Evolutionary conservation across 2,329 filamentous ascomycete genomes (phyloP), one percentile per base, ranked within the genome.

Genomic region (Trichophyton equinum): DNA sequence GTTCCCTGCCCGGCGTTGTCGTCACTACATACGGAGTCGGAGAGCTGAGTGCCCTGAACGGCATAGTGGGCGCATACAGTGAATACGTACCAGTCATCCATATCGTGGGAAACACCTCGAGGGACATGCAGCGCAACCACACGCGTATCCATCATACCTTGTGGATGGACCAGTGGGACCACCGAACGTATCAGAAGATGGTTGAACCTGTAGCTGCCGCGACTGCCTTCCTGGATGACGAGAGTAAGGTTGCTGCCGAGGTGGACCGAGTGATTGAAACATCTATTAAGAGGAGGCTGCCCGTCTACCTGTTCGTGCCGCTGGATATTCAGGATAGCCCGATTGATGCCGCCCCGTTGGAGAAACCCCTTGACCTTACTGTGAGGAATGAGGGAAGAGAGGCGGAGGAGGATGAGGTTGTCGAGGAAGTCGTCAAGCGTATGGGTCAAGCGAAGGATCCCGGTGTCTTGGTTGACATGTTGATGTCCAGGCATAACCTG

Each of bases 11-110:
- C 4, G 76, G 72, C 40, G 63, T 59, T 8, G 61, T 65, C n/a
- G 49, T 85, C 36, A 85, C 83, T 0, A 84, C 82, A 0, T 83
- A 83, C 65, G 83, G 82, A 3, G 82, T 85, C 1, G 83, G 82
- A 7, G 78, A 80, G 63, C 70, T 79, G 22, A 70, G 68, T 58
- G 66, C 68, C 11, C 68, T 73, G 62, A 73, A 73, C 63, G 71
- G 70, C 33, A 67, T 72, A 20, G 66, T 67, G 64, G 73, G 73
- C 62, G 72, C 79, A 5, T 86, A 86, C 69, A 80, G 82, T 1
- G 75, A 84, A 70, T 84, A 81, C 73, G 78, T 80, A 4, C 74
- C 76, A 38, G 77, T 82, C 6, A 82, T 88, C 30, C 80, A 82
- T 65, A 84, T 87, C 61, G 84, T 86, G 46, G 80, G 80, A 9